A percentile compares a stretch with the other conserved stretches of the same genome.
These are phyloP conservation scores for Lyophyllum semitale DNA, from an alignment of 768 basidiomycete species.

Conservation along the genomic window DNA sequence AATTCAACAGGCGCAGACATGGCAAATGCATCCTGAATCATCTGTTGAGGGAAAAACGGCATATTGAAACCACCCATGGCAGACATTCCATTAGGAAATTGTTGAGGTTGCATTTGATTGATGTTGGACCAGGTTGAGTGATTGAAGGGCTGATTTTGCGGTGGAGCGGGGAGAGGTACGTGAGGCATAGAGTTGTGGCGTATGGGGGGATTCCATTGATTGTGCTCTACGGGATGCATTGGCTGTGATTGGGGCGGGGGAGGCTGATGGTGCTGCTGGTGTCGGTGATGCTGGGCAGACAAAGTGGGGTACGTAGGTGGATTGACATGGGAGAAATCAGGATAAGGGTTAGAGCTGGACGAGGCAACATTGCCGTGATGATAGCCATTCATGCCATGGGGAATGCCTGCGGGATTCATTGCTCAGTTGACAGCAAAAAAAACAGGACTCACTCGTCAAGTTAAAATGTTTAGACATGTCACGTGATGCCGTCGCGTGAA, in stretches of 20 bases:
- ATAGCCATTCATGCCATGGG: conserved; percentile 30
- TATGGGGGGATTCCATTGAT: conserved; percentile 30
- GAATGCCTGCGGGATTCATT: conserved; percentile 24
- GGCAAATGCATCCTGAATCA: conserved; percentile 57
- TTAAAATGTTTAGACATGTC: conserved; percentile 6
- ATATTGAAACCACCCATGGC: conserved; percentile 34
- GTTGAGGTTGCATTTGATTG: conserved; percentile 33
- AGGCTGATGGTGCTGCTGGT: conserved; percentile 25
- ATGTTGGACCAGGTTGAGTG: conserved; percentile 30
- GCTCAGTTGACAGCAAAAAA: conserved; percentile 4
- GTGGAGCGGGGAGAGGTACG: conserved; percentile 25
- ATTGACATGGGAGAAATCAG: conserved; percentile 24
- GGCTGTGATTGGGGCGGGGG: conserved; percentile 26
- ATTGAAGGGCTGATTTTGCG: conserved; percentile 34
- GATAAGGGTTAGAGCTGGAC: conserved; percentile 34
- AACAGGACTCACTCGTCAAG: neutral
- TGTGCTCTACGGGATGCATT: conserved; percentile 13
- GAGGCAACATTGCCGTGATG: conserved; percentile 31
- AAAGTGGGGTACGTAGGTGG: conserved; percentile 9
- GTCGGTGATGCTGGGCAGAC: conserved; percentile 1
- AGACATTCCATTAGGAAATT: conserved; percentile 31
- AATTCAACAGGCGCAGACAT: conserved; percentile 54
- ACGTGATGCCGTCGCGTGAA: conserved; percentile 22
- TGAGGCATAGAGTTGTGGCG: conserved; percentile 16
- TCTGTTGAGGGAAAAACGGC: conserved; percentile 50